A percentile compares a stretch with the other conserved stretches of the same genome.
These are phyloP conservation scores for Trichoderma virens DNA, from an alignment of 495 filamentous ascomycete genomes.

Conservation along the genomic window DNA sequence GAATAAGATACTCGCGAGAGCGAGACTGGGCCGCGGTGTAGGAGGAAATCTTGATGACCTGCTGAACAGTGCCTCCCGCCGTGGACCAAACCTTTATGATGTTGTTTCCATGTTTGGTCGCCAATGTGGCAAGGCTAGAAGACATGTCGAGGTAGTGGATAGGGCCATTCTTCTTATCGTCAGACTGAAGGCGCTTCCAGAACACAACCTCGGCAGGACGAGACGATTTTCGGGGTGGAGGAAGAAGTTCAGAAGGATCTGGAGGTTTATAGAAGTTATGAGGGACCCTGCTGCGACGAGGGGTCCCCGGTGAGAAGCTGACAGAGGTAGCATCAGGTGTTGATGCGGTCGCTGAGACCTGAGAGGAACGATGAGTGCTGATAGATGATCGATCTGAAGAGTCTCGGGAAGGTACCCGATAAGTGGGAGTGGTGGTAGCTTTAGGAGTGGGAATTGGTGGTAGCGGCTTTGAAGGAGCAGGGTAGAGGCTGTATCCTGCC, in stretches of 20 bases:
- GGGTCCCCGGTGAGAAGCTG: not conserved
- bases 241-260: not conserved
- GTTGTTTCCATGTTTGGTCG: slow-evolving; percentile 31
- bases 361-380: slow-evolving; percentile 10
- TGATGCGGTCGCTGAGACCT: slow-evolving; percentile 1
- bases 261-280: not conserved
- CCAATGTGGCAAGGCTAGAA: slow-evolving; percentile 12
- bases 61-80: slow-evolving; percentile 23
- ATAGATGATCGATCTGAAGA: slow-evolving; percentile 7
- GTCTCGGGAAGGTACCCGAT: not conserved
- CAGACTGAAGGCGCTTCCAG: slow-evolving; percentile 5
- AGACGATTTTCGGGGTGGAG: not conserved
- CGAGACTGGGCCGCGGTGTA: slow-evolving; percentile 27
- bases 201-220: slow-evolving; percentile 5
- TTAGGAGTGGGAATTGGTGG: not conserved
- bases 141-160: slow-evolving; percentile 17
- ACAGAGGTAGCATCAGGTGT: not conserved
- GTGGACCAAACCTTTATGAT: slow-evolving; percentile 29
- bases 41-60: slow-evolving; percentile 24
- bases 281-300: not conserved
- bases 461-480: slow-evolving; percentile 10
- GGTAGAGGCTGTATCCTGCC: slow-evolving; percentile 2
- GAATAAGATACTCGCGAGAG: slow-evolving; percentile 31
- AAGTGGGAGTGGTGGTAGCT: not conserved
- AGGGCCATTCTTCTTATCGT: slow-evolving; percentile 6